phyloP scores from a whole-genome alignment of 2,329 filamentous ascomycete genomes.

The Apiospora sp. region DNA sequence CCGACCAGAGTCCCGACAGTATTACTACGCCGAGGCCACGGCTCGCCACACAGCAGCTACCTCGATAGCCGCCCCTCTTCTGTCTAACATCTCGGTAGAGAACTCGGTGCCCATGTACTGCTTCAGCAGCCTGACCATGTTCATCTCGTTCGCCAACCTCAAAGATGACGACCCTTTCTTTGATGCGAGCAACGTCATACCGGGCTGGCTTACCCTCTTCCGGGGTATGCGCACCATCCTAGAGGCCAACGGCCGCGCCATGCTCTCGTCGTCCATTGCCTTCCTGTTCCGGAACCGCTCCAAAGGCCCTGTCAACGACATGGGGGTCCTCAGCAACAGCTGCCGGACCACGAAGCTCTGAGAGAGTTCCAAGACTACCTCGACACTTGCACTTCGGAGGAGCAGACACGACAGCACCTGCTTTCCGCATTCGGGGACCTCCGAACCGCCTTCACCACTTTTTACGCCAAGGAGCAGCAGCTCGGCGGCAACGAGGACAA shows the following conservation, averaged over 20 bases:
- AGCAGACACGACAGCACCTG: background rate
- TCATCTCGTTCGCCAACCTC: conserved; percentile 13
- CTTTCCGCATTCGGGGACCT: background rate
- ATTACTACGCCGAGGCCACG: conserved; percentile 19
- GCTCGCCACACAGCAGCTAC: background rate
- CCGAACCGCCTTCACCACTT: background rate
- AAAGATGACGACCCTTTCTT: conserved; percentile 1
- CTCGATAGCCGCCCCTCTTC: conserved; percentile 9
- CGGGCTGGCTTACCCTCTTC: background rate
- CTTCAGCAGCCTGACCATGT: conserved; percentile 12
- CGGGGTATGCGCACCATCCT: conserved; percentile 1
- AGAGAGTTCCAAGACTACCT: conserved; percentile 1
- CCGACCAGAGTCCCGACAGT: conserved; percentile 17
- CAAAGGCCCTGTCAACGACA: background rate
- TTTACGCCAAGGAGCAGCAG: background rate
- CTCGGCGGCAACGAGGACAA: background rate
- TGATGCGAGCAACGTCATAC: background rate
- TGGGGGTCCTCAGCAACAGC: background rate
- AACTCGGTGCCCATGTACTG: conserved; percentile 21
- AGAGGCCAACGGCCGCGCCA: conserved; percentile 8
- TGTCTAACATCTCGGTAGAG: conserved; percentile 9
- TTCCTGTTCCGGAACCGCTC: background rate
- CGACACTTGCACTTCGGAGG: background rate
- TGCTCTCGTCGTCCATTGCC: conserved; percentile 9
- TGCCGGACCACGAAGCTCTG: conserved; percentile 1